Percentiles rank a stretch among this genome's conserved stretches.
Evolutionary conservation across 1,284 basidiomycete genomes (phyloP).

Genomic region (Cryptococcus wingfieldii): DNA sequence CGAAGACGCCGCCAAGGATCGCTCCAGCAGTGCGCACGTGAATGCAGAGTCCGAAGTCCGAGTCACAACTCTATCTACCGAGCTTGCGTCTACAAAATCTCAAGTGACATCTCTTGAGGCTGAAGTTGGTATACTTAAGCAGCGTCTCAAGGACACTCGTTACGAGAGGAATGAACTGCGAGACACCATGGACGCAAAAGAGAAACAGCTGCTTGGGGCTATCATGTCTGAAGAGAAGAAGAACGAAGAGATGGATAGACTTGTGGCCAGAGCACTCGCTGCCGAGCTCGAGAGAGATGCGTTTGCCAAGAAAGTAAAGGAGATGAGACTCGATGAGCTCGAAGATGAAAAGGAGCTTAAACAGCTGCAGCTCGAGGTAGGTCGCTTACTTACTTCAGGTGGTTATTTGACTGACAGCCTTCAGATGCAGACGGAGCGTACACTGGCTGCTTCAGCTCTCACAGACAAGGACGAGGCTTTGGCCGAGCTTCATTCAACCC

Average conservation of each 20-base stretch:
- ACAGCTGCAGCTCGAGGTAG: slow-evolving; percentile 6
- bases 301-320: slow-evolving; percentile 1
- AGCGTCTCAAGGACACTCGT: slow-evolving; percentile 5
- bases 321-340: neutral
- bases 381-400: neutral
- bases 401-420: neutral
- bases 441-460: too few relatives aligned
- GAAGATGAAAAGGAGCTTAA: slow-evolving; percentile 1
- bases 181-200: neutral
- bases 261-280: slow-evolving; percentile 3
- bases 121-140: slow-evolving; percentile 4
- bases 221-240: neutral
- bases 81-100: neutral
- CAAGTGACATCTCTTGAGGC: neutral
- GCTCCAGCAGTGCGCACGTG: neutral
- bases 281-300: slow-evolving; percentile 11
- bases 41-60: too few relatives aligned
- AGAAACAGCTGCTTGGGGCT: slow-evolving; percentile 1
- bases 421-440: slow-evolving; percentile 5
- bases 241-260: slow-evolving; percentile 3
- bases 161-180: slow-evolving; percentile 6
- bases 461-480: too few relatives aligned
- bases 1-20: slow-evolving; percentile 7
- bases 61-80: neutral
- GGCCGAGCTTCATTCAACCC: neutral